A percentile compares a stretch with the other conserved stretches of the same genome.
These are phyloP conservation scores for Lactarius evosmus DNA, from an alignment of 768 basidiomycete species.

Conservation along the genomic window DNA sequence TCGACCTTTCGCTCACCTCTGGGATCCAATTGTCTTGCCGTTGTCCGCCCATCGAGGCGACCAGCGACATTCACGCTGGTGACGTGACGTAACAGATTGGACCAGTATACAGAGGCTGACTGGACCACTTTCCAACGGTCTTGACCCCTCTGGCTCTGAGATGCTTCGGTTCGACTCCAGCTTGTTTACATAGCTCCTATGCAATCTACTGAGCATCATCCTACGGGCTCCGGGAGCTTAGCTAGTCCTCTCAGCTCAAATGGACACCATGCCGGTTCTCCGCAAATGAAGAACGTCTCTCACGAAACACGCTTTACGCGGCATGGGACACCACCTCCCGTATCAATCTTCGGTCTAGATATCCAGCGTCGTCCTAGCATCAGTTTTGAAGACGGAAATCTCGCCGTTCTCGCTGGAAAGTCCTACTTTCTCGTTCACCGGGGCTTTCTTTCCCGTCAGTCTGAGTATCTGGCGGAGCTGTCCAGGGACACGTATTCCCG, in stretches of 20 bases:
- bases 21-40: background rate
- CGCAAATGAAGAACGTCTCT: constrained; percentile 1
- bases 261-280: constrained; percentile 19
- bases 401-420: constrained; percentile 55
- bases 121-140: constrained; percentile 12
- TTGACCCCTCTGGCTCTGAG: background rate
- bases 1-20: background rate
- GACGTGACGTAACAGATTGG: constrained; percentile 14
- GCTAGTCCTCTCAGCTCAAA: constrained; percentile 25
- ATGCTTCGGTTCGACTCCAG: background rate
- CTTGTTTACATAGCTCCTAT: constrained; percentile 2
- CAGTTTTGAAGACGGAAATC: constrained; percentile 67
- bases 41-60: background rate
- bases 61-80: background rate
- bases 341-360: constrained; percentile 25
- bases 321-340: constrained; percentile 6
- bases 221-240: constrained; percentile 10
- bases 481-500: constrained; percentile 34
- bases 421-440: constrained; percentile 68
- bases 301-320: constrained; percentile 6
- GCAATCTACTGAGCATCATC: constrained; percentile 13
- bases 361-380: constrained; percentile 46
- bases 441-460: constrained; percentile 64
- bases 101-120: constrained; percentile 18
- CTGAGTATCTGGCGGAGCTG: constrained; percentile 45